phyloP scores from a whole-genome alignment of 148 eudicot species.

The Cornus kousa region DNA sequence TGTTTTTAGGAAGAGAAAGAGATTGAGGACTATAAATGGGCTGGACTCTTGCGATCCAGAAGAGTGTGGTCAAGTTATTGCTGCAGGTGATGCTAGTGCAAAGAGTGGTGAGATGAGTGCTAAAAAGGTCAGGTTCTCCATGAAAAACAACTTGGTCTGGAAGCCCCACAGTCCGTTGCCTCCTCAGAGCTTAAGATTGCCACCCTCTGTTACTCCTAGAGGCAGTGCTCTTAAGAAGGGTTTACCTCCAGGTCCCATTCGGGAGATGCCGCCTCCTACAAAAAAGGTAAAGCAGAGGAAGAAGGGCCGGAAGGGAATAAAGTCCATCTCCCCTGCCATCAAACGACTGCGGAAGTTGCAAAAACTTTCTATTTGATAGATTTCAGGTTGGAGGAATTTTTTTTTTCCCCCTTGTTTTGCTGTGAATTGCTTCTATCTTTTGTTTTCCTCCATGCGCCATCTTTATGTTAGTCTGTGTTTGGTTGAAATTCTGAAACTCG shows the following conservation, averaged over 20 bases:
- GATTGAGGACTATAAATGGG: slow-evolving; percentile 29
- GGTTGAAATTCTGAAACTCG: background rate
- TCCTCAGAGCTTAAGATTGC: slow-evolving; percentile 77
- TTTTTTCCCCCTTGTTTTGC: background rate
- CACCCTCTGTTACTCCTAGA: slow-evolving; percentile 86
- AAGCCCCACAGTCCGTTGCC: slow-evolving; percentile 86
- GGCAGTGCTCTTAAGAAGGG: slow-evolving; percentile 98
- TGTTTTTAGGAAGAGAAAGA: slow-evolving; percentile 59
- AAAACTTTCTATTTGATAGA: slow-evolving; percentile 8
- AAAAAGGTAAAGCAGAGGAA: slow-evolving; percentile 66
- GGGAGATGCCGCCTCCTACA: slow-evolving; percentile 40
- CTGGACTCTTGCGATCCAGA: slow-evolving; percentile 11
- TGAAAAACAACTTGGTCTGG: slow-evolving; percentile 94
- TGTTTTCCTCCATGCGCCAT: background rate
- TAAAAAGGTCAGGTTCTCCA: slow-evolving; percentile 76
- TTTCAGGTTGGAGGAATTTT: slow-evolving; percentile 10
- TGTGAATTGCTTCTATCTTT: background rate
- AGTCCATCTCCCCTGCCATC: slow-evolving; percentile 47
- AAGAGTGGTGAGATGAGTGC: slow-evolving; percentile 56
- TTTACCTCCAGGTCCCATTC: slow-evolving; percentile 77
- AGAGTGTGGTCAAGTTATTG: slow-evolving; percentile 23
- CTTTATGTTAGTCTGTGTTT: background rate
- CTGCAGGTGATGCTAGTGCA: slow-evolving; percentile 19
- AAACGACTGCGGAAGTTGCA: slow-evolving; percentile 50
- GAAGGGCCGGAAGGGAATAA: slow-evolving; percentile 51